These are phyloP conservation scores for Carpinus viminea DNA, from an alignment of 306 rosid genomes.

Conservation along the genomic window DNA sequence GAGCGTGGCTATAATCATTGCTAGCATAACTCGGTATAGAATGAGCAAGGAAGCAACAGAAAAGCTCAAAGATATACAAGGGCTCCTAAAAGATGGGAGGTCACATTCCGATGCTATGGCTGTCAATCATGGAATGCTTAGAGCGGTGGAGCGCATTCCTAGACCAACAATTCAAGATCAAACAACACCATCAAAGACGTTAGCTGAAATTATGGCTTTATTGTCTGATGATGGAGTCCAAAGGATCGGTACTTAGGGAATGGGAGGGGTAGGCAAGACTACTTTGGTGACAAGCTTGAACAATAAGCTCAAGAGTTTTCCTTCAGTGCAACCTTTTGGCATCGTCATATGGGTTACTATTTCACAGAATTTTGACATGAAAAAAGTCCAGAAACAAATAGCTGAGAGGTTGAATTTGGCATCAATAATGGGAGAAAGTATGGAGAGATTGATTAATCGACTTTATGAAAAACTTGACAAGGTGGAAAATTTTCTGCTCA, in stretches of 20 bases:
- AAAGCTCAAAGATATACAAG: no score
- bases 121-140: no score
- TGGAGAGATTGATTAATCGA: constrained; percentile 12
- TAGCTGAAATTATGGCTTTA: no score
- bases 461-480: constrained; percentile 2
- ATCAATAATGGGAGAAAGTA: constrained; percentile 13
- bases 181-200: no score
- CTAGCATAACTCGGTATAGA: background rate
- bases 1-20: background rate
- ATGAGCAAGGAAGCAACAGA: no score
- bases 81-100: no score
- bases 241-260: no score
- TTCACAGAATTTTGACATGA: constrained; percentile 14
- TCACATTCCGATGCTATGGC: no score
- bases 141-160: no score
- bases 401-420: constrained; percentile 16
- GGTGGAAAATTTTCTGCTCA: background rate
- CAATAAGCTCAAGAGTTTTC: background rate
- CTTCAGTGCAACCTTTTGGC: constrained; percentile 12
- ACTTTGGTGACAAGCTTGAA: background rate
- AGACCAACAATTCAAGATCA: background rate
- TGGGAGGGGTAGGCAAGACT: background rate
- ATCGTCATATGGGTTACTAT: constrained; percentile 22
- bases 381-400: constrained; percentile 22
- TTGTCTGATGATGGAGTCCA: no score